Conservation (phyloP, 805 yeast genomes). For the Kurtzmaniella fragi region DNA sequence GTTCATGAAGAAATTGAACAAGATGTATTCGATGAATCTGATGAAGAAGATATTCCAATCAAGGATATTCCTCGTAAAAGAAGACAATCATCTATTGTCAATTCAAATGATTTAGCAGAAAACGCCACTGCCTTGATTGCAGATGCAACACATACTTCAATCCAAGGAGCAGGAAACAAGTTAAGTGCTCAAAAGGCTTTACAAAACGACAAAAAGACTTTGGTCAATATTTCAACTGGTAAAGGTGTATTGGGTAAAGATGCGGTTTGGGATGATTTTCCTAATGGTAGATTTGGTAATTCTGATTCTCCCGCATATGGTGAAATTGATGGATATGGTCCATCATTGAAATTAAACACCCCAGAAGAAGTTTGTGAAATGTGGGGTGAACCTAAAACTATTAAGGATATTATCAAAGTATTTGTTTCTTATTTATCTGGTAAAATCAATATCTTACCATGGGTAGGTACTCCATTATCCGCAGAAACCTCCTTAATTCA, state of each 20-base stretch:
- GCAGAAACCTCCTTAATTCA: slow-evolving; percentile 92
- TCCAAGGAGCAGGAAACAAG: slow-evolving; percentile 10
- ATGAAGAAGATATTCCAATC: slow-evolving; percentile 14
- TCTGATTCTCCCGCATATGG: slow-evolving; percentile 96
- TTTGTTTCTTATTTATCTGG: slow-evolving; percentile 72
- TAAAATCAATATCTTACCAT: slow-evolving; percentile 76
- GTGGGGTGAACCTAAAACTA: slow-evolving; percentile 75
- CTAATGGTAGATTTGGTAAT: slow-evolving; percentile 94
- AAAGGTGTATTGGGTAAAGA: slow-evolving; percentile 80
- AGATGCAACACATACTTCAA: slow-evolving; percentile 3
- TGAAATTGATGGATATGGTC: slow-evolving; percentile 97
- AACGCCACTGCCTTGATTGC: slow-evolving; percentile 11
- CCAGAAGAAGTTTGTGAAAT: slow-evolving; percentile 59
- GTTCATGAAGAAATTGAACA: slow-evolving; percentile 22
- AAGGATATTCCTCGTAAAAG: slow-evolving; percentile 4
- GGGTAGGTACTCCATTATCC: slow-evolving; percentile 82
- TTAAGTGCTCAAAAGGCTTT: slow-evolving; percentile 12
- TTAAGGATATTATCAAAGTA: slow-evolving; percentile 56
- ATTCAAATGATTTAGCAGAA: slow-evolving; percentile 34
- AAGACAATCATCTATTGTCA: slow-evolving; percentile 32
- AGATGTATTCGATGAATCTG: slow-evolving; percentile 31
- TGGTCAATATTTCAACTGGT: slow-evolving; percentile 77
- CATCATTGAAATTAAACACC: slow-evolving; percentile 68
- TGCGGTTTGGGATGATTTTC: slow-evolving; percentile 96
- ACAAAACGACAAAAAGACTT: slow-evolving; percentile 42